Evolutionary conservation across 176 grass and related monocot species (phyloP), one percentile per base, ranked within the genome.

Genomic region (Triticum monococcum): DNA sequence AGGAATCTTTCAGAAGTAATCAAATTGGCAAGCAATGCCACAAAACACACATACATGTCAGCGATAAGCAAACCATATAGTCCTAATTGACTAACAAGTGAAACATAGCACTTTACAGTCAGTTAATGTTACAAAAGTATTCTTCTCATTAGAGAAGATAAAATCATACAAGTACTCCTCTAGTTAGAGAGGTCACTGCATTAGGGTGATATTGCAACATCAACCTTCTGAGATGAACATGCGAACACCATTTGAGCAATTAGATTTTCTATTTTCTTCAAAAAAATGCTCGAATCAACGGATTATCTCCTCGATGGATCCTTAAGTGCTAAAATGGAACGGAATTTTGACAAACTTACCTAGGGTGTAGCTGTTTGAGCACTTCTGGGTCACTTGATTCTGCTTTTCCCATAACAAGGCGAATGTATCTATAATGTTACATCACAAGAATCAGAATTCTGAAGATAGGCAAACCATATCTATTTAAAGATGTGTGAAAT

Each of bases 361-460:
- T 95, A 64, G 96, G 96, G 64, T 95, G 93, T 50, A 93, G 68
- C 46, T 56, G 83, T 84, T 89, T 91, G 57, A 95, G 89, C 85
- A 94, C 88, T 32, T 92, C 90, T 79, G 68, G 79, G 69, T 95
- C 86, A 66, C 88, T 65, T 76, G 74, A 89, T 80, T 91, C 90
- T 72, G 81, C 78, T 80, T 91, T 98, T 28, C 91, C 88, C 91
- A 94, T 98, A 65, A 94, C 93, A 84, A 94, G 93, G 48, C 91
- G 91, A 43, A 95, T 50, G 60, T 98, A 98, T 69, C 96, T 98
- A 77, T 33, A 88, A 84, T 62, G 25, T 80, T 43, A 24, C 1
- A 85, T 81, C 43, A 45, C 35, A 77, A 30, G 41, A 18, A 84
- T 79, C 48, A 79, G 74, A 83, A 73, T 32, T 24, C 3, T 2